phyloP scores from a whole-genome alignment of 768 basidiomycete genomes.

The Serpula lacrymans region DNA sequence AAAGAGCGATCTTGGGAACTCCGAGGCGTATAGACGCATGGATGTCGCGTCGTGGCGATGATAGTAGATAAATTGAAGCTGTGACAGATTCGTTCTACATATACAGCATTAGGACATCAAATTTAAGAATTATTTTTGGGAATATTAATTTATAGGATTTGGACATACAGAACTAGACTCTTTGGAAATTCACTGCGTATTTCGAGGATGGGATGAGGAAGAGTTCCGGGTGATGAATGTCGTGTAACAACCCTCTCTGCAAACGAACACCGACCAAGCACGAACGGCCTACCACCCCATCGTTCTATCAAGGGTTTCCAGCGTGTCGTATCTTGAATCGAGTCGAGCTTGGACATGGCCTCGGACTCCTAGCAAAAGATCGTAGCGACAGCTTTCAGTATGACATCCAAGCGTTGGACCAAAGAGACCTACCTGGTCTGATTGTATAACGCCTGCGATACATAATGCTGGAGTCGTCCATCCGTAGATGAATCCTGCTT shows the following conservation, averaged over 20 bases:
- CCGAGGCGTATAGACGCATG: slow-evolving; percentile 63
- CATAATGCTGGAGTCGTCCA: slow-evolving; percentile 50
- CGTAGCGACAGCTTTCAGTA: no score
- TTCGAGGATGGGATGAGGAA: slow-evolving; percentile 17
- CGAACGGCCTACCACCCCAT: slow-evolving; percentile 22
- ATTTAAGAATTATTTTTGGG: neutral
- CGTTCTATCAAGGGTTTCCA: slow-evolving; percentile 10
- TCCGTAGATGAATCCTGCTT: slow-evolving; percentile 55
- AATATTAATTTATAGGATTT: slow-evolving; percentile 13
- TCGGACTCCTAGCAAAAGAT: slow-evolving; percentile 3
- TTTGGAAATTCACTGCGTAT: slow-evolving; percentile 1
- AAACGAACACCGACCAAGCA: slow-evolving; percentile 26
- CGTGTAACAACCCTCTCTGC: slow-evolving; percentile 3
- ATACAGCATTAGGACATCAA: slow-evolving; percentile 1
- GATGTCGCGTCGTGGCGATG: slow-evolving; percentile 48
- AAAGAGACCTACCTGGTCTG: slow-evolving; percentile 26
- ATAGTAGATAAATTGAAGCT: slow-evolving; percentile 45
- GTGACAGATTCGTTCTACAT: slow-evolving; percentile 3
- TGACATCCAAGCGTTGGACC: no score
- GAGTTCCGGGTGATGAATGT: slow-evolving; percentile 25
- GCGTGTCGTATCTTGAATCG: slow-evolving; percentile 14
- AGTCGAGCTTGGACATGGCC: slow-evolving; percentile 10
- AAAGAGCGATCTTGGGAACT: slow-evolving; percentile 37
- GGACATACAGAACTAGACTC: slow-evolving; percentile 10
- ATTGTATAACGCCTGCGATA: slow-evolving; percentile 48